phyloP scores from a whole-genome alignment of 768 basidiomycete species.

The Boletus fagicola region DNA sequence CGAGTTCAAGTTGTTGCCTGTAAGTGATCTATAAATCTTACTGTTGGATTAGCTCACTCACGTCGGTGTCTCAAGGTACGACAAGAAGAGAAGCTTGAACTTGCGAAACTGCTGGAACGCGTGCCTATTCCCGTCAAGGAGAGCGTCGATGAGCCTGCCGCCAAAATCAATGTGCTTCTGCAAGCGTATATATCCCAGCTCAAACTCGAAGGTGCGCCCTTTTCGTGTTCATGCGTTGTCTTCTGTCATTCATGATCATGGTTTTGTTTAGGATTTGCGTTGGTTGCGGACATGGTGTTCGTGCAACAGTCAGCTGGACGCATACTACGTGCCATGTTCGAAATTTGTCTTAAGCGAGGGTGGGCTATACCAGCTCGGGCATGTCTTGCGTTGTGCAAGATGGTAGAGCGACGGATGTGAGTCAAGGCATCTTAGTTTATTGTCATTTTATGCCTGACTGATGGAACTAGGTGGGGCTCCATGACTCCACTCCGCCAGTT shows the following conservation, averaged over 20 bases:
- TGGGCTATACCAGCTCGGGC: slow-evolving; percentile 95
- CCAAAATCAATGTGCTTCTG: slow-evolving; percentile 95
- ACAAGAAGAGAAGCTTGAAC: slow-evolving; percentile 83
- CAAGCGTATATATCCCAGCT: slow-evolving; percentile 94
- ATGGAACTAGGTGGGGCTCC: slow-evolving; percentile 77
- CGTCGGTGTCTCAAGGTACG: slow-evolving; percentile 46
- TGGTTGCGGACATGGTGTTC: slow-evolving; percentile 92
- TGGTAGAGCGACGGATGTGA: slow-evolving; percentile 85
- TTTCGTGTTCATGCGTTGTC: not conserved
- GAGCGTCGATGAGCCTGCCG: slow-evolving; percentile 90
- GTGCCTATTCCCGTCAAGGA: slow-evolving; percentile 99
- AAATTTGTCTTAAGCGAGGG: slow-evolving; percentile 96
- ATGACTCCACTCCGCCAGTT: slow-evolving; percentile 98
- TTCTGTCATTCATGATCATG: not conserved
- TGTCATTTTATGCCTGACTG: not conserved
- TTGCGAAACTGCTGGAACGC: slow-evolving; percentile 85
- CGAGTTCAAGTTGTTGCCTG: slow-evolving; percentile 91
- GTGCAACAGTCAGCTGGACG: slow-evolving; percentile 97
- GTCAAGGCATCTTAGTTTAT: slow-evolving; percentile 20
- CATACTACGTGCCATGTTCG: slow-evolving; percentile 95
- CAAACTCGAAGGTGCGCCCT: slow-evolving; percentile 72
- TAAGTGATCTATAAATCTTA: slow-evolving; percentile 28
- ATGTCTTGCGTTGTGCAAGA: slow-evolving; percentile 92
- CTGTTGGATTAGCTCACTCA: slow-evolving; percentile 4
- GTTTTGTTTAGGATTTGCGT: slow-evolving; percentile 59